Base-by-base conservation (phyloP, 371 early-diverging fungal genomes). In the Saksenaea oblongispora region DNA sequence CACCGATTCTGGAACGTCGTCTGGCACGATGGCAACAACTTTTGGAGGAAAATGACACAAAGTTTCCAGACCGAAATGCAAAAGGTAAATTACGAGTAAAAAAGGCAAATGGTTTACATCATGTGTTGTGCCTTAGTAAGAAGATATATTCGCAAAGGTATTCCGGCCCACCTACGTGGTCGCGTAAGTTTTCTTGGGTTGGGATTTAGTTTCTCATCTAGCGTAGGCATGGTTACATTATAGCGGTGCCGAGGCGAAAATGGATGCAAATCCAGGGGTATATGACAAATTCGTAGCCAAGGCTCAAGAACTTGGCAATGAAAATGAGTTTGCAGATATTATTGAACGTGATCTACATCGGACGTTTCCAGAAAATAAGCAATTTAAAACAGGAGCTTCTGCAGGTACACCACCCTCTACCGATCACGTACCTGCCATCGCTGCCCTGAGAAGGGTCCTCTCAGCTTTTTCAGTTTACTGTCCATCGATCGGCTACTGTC, bases 271-370 rank as follows among this genome's bases (percentile, higher is more conserved):
- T 58, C 79, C 83, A 5, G 87, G 84, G 22, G 71, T 87, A 5
- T 93, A 85, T 70, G 69, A 79, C 39, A 63, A 72, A 60, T 74
- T 88, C 34, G 58, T 81, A 13, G 68, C 65, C 31, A 76, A 84
- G 44, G 87, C 90, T 62, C 76, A 76, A 56, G 76, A 76, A 28
- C 59, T 76, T 37, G 73, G 81, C 22, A 44, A 72, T 47, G 56
- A 67, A 34, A 84, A 86, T 54, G 91, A 87, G 58, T 79, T 87
- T 64, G 69, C 87, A 13, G 88, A 88, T 37, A 78, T 87, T 17
- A 87, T 93, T 41, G 90, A 91, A 58, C 74, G 89, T 76, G 93
- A 92, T 72, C 69, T 92, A 2, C 87, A 90, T 65, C 82, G 90
- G 15, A 93, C 92, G 0, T 91, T 91, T 69, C 91, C 91, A 2